Percentiles rank a stretch among this genome's conserved stretches.
phyloP scores from a whole-genome alignment of 106 monocot species.

The Acorus calamus region DNA sequence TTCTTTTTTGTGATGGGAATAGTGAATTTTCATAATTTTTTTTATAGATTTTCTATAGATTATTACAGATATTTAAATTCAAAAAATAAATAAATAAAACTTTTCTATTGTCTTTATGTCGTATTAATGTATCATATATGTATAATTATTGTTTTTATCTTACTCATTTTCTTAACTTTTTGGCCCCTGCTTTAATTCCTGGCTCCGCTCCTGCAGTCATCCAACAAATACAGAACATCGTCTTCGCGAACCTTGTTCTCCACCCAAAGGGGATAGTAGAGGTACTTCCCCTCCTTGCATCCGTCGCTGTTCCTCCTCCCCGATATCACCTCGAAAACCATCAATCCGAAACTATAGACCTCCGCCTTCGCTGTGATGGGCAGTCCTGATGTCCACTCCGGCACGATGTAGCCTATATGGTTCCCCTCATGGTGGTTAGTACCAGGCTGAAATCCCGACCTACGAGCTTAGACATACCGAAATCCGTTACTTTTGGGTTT shows the following conservation, averaged over 20 bases:
- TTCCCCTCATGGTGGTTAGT: conserved; percentile 54
- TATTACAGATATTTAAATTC: no score
- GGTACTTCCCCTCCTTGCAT: not conserved
- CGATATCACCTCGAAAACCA: conserved; percentile 48
- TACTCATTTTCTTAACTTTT: no score
- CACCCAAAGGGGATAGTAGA: not conserved
- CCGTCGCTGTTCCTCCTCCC: conserved; percentile 20
- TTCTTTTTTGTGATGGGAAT: no score
- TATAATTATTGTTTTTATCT: no score
- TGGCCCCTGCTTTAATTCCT: no score
- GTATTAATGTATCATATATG: no score
- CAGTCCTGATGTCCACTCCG: conserved; percentile 50
- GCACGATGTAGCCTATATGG: conserved; percentile 51
- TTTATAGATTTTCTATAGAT: no score
- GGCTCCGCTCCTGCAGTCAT: no score
- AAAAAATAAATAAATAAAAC: no score
- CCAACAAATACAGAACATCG: not conserved
- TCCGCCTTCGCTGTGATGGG: conserved; percentile 44
- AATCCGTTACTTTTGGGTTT: conserved; percentile 42
- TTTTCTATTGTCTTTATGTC: no score
- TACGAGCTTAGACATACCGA: conserved; percentile 57
- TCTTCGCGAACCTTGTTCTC: not conserved
- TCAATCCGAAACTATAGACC: conserved; percentile 56
- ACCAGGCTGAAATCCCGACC: conserved; percentile 42
- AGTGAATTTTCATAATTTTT: no score